Conservation (phyloP, 805 yeast genomes). For the Torulaspora microellipsoides region DNA sequence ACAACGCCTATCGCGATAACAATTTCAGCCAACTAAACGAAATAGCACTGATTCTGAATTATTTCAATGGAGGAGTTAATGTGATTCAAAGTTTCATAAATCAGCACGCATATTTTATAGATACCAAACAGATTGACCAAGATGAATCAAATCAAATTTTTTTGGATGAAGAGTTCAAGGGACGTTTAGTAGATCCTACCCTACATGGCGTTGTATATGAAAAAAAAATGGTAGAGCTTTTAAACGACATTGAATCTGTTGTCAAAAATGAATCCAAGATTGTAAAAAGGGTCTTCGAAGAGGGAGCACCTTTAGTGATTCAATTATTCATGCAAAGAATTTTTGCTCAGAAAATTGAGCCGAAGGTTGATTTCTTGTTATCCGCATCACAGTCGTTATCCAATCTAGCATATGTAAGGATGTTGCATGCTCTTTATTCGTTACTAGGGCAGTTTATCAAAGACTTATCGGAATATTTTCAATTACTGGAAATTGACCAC, state of each 20-base stretch:
- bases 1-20: constrained; percentile 64
- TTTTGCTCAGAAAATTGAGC: constrained; percentile 65
- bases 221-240: constrained; percentile 45
- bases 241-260: constrained; percentile 54
- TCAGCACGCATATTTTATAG: constrained; percentile 65
- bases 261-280: constrained; percentile 69
- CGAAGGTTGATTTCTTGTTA: constrained; percentile 52
- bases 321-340: constrained; percentile 68
- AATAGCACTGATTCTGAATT: constrained; percentile 66
- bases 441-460: constrained; percentile 56
- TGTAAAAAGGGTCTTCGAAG: constrained; percentile 67
- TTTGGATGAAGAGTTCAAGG: constrained; percentile 53
- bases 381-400: constrained; percentile 60
- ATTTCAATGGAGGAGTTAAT: constrained; percentile 79
- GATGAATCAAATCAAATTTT: constrained; percentile 28
- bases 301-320: constrained; percentile 59
- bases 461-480: constrained; percentile 58
- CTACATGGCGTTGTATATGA: constrained; percentile 47
- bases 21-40: constrained; percentile 70
- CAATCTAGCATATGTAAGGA: constrained; percentile 68
- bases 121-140: constrained; percentile 31
- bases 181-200: constrained; percentile 54
- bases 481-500: constrained; percentile 42
- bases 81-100: constrained; percentile 79
- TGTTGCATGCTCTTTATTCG: constrained; percentile 61